These are phyloP conservation scores for Barnettozyma sucrosica DNA, from an alignment of 805 yeast genomes.

Conservation along the genomic window DNA sequence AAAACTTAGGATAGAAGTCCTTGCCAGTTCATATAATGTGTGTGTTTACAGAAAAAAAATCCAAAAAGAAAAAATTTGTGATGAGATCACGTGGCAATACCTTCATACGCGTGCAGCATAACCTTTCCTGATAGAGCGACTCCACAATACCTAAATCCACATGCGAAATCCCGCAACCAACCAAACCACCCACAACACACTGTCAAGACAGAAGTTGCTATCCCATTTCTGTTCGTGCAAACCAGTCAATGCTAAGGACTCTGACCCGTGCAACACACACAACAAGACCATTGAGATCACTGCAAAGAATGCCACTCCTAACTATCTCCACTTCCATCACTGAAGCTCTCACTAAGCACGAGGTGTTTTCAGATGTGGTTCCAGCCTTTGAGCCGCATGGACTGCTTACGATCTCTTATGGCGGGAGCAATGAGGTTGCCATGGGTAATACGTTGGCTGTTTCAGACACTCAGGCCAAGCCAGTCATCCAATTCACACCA, in stretches of 20 bases:
- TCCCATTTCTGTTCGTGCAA: not conserved
- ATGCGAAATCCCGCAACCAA: not conserved
- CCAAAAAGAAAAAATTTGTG: not conserved
- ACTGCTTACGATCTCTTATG: conserved; percentile 58
- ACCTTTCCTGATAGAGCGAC: not conserved
- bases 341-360: conserved; percentile 36
- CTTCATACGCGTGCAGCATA: not conserved
- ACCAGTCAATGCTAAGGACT: conserved; percentile 2
- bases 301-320: conserved; percentile 19
- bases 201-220: not conserved
- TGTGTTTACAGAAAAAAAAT: not conserved
- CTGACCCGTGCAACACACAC: not conserved
- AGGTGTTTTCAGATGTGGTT: conserved; percentile 38
- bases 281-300: not conserved
- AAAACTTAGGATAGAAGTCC: not conserved
- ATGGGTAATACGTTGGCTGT: conserved; percentile 71
- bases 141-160: not conserved
- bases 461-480: conserved; percentile 61
- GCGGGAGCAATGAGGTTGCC: conserved; percentile 55
- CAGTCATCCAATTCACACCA: conserved; percentile 57
- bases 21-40: too few relatives aligned
- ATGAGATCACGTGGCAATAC: not conserved
- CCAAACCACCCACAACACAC: not conserved
- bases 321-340: conserved; percentile 27
- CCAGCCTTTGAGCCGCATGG: conserved; percentile 27